Percentiles rank a stretch among this genome's conserved stretches.
phyloP scores from a whole-genome alignment of 2,329 filamentous ascomycete genomes.

The Phyllosticta citribraziliensis region DNA sequence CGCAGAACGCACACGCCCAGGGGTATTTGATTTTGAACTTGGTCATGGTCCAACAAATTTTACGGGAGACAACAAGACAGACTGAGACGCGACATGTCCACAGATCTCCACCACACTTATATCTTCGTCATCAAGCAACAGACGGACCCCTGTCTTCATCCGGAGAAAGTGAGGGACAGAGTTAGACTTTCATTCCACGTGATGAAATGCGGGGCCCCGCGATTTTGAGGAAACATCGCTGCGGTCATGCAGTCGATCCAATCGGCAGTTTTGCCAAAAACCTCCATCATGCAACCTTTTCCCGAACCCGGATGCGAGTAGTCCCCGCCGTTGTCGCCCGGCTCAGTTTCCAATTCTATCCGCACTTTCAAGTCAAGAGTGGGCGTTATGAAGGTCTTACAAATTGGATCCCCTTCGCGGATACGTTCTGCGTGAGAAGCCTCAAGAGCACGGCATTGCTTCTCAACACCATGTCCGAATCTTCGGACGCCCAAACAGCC shows the following conservation, averaged over 20 bases:
- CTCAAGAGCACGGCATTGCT: not conserved
- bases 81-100: no score
- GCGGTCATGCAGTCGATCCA: not conserved
- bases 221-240: not conserved
- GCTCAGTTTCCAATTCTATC: not conserved
- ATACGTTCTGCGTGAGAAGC: no score
- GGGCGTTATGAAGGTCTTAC: not conserved
- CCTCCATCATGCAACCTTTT: not conserved
- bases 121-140: not conserved
- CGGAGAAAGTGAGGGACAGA: not conserved
- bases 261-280: not conserved
- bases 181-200: not conserved
- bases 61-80: no score
- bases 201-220: not conserved
- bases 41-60: not conserved
- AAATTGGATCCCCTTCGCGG: no score
- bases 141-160: not conserved
- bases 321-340: not conserved
- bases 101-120: not conserved
- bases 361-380: not conserved
- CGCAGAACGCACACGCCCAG: constrained; percentile 26
- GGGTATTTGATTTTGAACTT: constrained; percentile 18
- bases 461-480: not conserved
- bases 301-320: not conserved
- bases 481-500: not conserved